Evolutionary conservation across 169 alveolate genomes (phyloP), one percentile per base, ranked within the genome.

Genomic region (Babesia caballi): DNA sequence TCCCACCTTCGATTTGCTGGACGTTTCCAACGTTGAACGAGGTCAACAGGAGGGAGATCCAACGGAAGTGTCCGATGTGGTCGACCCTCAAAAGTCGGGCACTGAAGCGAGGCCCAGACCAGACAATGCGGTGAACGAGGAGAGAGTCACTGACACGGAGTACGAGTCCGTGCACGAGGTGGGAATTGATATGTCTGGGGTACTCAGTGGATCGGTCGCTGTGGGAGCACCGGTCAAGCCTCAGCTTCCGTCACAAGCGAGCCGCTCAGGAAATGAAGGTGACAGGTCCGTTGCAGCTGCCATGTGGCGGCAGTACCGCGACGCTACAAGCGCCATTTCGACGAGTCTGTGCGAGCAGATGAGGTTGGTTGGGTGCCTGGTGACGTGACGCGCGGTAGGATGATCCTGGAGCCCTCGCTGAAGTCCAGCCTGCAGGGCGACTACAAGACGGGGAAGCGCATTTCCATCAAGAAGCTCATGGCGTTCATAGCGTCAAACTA

Each of bases 401-500:
- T 70, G 54, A 72, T 81, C 35, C 83, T 96, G 44, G 98, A 96
- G 56, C 98, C 99, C 27, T 92, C 97, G 36, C 75, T 91, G 57
- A 89, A 93, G 47, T 90, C 94, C 35, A 85, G 94, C 33, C 81
- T 96, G 66, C 91, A 94, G 76, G 99, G 99, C 25, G 97, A 95
- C 84, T 97, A 92, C 77, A 97, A 96, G 82, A 92, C 98, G 0
- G 99, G 99, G 52, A 96, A 95, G 84, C 91, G 97, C 73, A 85
- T 96, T 30, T 94, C 96, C 71, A 96, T 97, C 92, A 95, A 95
- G 82, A 93, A 96, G 88, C 96, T 98, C 49, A 96, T 98, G 65
- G 92, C 98, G 5, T 98, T 96, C 83, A 95, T 98, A 35, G 99
- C 99, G 11, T 94, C 99, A 23, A 95, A 96, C 85, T 98, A 95